A percentile compares a stretch with the other conserved stretches of the same genome.
Evolutionary conservation across 176 grass and related monocot genomes (phyloP).

Genomic region (Echinochloa phyllopogon): DNA sequence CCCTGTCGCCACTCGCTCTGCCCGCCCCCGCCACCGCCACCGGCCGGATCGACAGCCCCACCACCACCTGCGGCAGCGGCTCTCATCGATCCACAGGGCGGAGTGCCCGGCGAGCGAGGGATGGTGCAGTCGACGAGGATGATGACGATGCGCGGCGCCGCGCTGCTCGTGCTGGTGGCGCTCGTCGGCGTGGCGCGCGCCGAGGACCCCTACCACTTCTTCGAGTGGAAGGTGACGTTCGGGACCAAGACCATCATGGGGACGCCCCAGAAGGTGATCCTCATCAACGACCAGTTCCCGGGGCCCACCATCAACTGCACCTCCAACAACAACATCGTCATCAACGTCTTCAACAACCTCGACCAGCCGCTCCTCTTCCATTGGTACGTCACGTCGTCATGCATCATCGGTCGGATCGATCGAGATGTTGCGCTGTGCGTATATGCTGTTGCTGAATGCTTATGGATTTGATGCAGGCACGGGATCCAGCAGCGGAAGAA

Average conservation of each 20-base stretch:
- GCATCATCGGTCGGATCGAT: neutral
- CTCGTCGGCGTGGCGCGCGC: conserved; percentile 52
- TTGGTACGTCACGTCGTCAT: conserved; percentile 48
- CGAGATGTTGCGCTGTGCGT: too few relatives aligned
- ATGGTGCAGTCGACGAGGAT: conserved; percentile 22
- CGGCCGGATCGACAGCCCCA: conserved; percentile 25
- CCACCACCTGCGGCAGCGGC: neutral
- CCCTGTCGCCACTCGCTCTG: conserved; percentile 26
- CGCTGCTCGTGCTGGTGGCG: conserved; percentile 45
- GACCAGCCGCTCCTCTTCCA: conserved; percentile 86
- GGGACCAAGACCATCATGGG: conserved; percentile 70
- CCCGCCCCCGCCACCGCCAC: conserved; percentile 35
- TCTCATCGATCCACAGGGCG: conserved; percentile 19
- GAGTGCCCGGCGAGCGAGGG: neutral
- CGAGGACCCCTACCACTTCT: conserved; percentile 91
- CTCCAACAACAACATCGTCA: conserved; percentile 89
- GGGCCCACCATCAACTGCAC: conserved; percentile 92
- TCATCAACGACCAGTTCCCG: conserved; percentile 86
- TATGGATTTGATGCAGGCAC: conserved; percentile 50
- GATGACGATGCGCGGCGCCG: conserved; percentile 36
- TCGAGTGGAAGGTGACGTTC: conserved; percentile 87
- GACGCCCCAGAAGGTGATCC: conserved; percentile 63
- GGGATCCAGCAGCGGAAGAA: conserved; percentile 95
- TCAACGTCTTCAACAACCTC: conserved; percentile 90
- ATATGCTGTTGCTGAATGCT: too few relatives aligned